Evolutionary conservation across 257 asterid species (phyloP).

Genomic region (Gentiana dahurica): DNA sequence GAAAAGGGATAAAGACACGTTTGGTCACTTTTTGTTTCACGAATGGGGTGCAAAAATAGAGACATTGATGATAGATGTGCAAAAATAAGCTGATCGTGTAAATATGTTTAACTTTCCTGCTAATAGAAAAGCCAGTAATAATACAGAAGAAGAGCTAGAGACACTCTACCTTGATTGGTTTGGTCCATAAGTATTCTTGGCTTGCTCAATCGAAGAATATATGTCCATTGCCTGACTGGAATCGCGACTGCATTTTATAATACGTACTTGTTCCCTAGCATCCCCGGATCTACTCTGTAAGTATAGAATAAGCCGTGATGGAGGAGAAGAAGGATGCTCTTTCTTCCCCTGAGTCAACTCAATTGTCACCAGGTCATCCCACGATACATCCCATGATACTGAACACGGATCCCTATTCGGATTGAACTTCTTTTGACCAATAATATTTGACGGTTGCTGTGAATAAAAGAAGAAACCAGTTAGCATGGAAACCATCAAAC

Average conservation of each 20-base stretch:
- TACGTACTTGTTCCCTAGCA: conserved; percentile 67
- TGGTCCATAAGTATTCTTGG: conserved; percentile 62
- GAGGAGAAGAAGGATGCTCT: conserved; percentile 65
- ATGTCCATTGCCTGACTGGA: conserved; percentile 77
- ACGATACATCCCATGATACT: conserved; percentile 77
- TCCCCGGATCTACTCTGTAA: conserved; percentile 53
- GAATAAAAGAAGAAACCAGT: conserved; percentile 15
- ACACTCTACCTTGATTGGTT: conserved; percentile 47
- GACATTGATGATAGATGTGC: background rate
- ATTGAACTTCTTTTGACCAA: conserved; percentile 83
- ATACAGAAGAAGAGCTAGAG: conserved; percentile 4
- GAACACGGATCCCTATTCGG: conserved; percentile 96
- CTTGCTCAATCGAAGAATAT: conserved; percentile 72
- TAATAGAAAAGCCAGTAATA: conserved; percentile 5
- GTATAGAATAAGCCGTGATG: conserved; percentile 74
- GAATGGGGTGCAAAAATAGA: background rate
- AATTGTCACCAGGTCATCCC: conserved; percentile 83
- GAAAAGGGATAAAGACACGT: conserved; percentile 1
- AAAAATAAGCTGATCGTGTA: too few species aligned
- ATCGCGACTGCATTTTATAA: conserved; percentile 65
- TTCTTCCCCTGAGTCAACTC: conserved; percentile 81
- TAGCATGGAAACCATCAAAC: conserved; percentile 9
- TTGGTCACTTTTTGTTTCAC: background rate
- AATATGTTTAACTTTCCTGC: background rate
- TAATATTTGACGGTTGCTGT: conserved; percentile 90